A percentile compares a stretch with the other conserved stretches of the same genome.
Conservation (phyloP, 306 rosid species). For the Cercis canadensis region DNA sequence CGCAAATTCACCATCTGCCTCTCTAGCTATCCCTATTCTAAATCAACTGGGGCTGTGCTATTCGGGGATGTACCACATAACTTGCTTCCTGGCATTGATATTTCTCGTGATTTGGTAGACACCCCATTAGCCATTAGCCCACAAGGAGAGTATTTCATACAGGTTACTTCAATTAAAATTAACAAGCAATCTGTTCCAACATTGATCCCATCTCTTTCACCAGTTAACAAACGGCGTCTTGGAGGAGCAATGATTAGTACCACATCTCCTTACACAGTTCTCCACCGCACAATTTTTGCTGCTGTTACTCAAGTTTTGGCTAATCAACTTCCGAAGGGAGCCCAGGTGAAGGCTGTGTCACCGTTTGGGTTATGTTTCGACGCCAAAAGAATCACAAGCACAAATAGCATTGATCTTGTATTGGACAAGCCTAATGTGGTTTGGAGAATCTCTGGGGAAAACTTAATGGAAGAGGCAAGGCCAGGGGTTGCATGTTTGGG, state of each 20-base stretch:
- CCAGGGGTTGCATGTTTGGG: conserved; percentile 57
- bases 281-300: conserved; percentile 43
- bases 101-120: conserved; percentile 38
- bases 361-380: conserved; percentile 61
- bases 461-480: conserved; percentile 41
- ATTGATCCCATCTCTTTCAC: not conserved
- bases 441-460: conserved; percentile 55
- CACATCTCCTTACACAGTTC: conserved; percentile 46
- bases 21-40: conserved; percentile 6
- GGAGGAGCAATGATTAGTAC: conserved; percentile 54
- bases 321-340: conserved; percentile 17
- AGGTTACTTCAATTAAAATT: conserved; percentile 40
- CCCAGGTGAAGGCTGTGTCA: conserved; percentile 40
- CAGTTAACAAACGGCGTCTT: not conserved
- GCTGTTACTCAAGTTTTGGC: conserved; percentile 38
- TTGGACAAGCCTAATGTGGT: conserved; percentile 27
- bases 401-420: conserved; percentile 43
- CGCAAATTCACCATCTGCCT: conserved; percentile 57
- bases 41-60: conserved; percentile 38
- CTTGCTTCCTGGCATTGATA: conserved; percentile 3
- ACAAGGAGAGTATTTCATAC: conserved; percentile 54
- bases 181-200: conserved; percentile 45
- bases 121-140: conserved; percentile 48
- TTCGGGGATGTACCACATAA: conserved; percentile 50
- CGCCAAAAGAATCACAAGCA: no score